Conservation (phyloP, 805 yeast species). For the Pichia nakasei region DNA sequence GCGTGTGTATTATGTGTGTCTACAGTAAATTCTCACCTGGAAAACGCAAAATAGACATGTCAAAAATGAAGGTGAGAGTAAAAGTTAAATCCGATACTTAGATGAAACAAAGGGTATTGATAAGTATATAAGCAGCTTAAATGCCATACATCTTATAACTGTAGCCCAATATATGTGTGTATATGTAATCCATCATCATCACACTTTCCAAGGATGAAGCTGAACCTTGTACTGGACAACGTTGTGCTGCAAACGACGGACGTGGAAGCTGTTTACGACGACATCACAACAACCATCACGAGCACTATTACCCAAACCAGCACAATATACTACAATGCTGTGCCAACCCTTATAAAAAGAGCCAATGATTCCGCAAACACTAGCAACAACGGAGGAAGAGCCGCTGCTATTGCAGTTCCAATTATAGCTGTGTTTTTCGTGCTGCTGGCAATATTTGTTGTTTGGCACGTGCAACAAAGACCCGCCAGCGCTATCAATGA, state of each 20-base stretch:
- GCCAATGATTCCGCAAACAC: background rate
- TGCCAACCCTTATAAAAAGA: slow-evolving; percentile 17
- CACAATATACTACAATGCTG: background rate
- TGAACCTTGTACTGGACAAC: background rate
- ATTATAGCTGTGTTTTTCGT: background rate
- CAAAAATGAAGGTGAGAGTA: too few relatives aligned
- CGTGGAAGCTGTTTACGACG: background rate
- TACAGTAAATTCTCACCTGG: too few relatives aligned
- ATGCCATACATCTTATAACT: too few relatives aligned
- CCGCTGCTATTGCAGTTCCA: background rate
- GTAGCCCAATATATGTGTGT: too few relatives aligned
- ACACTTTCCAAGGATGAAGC: background rate
- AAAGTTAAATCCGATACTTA: background rate
- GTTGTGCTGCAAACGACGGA: background rate
- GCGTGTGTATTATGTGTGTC: too few relatives aligned
- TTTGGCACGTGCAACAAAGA: background rate
- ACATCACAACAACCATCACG: slow-evolving; percentile 3
- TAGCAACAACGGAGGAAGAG: background rate
- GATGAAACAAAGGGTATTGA: background rate
- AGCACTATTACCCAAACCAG: background rate
- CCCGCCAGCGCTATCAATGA: too few relatives aligned
- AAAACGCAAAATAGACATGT: background rate
- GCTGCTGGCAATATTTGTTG: background rate
- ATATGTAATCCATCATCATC: too few relatives aligned
- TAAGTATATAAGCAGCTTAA: too few relatives aligned